phyloP scores from a whole-genome alignment of 2,329 filamentous ascomycete species.

The Colletotrichum shisoi region DNA sequence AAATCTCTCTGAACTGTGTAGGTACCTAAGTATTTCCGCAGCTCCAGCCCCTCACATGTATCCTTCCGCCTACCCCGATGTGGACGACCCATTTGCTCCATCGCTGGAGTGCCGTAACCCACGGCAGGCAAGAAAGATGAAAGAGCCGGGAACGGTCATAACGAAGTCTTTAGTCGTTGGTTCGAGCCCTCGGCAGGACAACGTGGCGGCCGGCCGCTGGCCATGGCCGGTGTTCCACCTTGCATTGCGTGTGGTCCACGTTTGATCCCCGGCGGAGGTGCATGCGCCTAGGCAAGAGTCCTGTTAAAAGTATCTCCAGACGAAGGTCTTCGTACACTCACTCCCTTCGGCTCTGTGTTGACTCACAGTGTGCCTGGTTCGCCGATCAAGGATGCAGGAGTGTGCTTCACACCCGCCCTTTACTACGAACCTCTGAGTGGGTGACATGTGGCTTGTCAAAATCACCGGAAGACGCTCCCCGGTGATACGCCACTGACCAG shows the following conservation, averaged over 20 bases:
- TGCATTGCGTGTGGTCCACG: conserved; percentile 38
- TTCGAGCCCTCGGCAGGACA: conserved; percentile 30
- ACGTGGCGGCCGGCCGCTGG: conserved; percentile 41
- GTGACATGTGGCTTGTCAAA: conserved; percentile 19
- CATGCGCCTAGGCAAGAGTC: conserved; percentile 18
- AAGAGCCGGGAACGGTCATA: conserved; percentile 15
- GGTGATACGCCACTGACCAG: conserved; percentile 27
- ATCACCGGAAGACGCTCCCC: conserved; percentile 24
- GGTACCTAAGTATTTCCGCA: conserved; percentile 41
- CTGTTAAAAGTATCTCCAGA: conserved; percentile 3
- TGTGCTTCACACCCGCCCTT: conserved; percentile 15
- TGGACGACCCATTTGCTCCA: conserved; percentile 10
- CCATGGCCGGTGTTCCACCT: conserved; percentile 34
- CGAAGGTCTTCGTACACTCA: conserved; percentile 10
- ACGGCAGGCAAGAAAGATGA: conserved; percentile 10
- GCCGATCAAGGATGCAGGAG: conserved; percentile 27
- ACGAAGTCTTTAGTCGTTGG: conserved; percentile 26
- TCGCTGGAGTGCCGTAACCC: conserved; percentile 22
- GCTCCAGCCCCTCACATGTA: conserved; percentile 41
- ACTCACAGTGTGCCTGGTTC: conserved; percentile 6
- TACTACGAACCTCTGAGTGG: conserved; percentile 3
- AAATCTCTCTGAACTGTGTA: conserved; percentile 11
- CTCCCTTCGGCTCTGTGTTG: conserved; percentile 12
- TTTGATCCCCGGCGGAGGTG: conserved; percentile 12
- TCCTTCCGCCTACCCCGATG: conserved; percentile 22